phyloP scores from a whole-genome alignment of 768 basidiomycete genomes.

The Phanerochaete sordida region DNA sequence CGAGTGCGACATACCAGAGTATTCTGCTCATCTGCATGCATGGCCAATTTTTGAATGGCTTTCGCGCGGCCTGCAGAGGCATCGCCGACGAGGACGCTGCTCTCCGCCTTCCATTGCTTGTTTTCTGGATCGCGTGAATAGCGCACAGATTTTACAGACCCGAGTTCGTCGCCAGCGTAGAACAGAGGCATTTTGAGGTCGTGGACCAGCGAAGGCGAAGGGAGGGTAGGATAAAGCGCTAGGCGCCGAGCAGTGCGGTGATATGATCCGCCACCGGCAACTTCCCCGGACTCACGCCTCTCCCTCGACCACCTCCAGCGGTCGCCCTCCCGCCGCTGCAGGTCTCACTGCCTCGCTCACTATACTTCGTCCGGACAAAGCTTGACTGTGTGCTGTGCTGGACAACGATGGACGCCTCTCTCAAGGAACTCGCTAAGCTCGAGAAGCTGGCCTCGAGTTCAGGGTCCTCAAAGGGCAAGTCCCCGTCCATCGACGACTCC shows the following conservation, averaged over 20 bases:
- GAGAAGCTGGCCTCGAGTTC: constrained; percentile 53
- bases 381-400: constrained; percentile 4
- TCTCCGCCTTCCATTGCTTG: constrained; percentile 32
- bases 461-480: constrained; percentile 44
- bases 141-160: constrained; percentile 61
- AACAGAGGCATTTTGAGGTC: constrained; percentile 55
- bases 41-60: constrained; percentile 37
- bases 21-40: constrained; percentile 13
- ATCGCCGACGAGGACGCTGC: constrained; percentile 31
- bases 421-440: constrained; percentile 79
- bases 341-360: neutral
- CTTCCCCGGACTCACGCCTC: neutral
- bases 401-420: constrained; percentile 59
- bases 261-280: neutral
- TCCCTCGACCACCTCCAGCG: neutral
- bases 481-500: constrained; percentile 51
- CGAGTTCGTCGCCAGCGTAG: constrained; percentile 75
- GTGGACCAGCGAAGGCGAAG: neutral
- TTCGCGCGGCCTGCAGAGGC: constrained; percentile 26
- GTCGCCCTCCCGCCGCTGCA: neutral
- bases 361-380: neutral
- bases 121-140: constrained; percentile 32
- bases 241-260: neutral
- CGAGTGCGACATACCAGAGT: constrained; percentile 16
- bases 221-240: neutral